phyloP scores from a whole-genome alignment of 495 filamentous ascomycete genomes.

The Glonium stellatum region DNA sequence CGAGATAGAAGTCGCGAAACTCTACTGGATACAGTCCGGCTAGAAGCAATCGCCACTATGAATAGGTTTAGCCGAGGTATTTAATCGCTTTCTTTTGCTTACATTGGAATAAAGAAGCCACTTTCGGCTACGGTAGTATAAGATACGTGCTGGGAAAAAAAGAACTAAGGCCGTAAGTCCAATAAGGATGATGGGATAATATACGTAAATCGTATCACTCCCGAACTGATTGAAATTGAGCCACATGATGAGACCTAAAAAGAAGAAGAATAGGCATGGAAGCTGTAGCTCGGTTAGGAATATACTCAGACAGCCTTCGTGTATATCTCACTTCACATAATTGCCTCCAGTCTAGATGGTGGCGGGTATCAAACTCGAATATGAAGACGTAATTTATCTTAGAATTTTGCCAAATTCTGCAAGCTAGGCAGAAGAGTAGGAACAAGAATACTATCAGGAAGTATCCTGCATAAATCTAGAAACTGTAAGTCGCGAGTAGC shows the following conservation, averaged over 20 bases:
- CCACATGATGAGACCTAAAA: slow-evolving; percentile 78
- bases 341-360: slow-evolving; percentile 83
- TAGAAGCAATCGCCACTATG: slow-evolving; percentile 72
- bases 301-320: not conserved
- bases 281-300: slow-evolving; percentile 41
- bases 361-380: slow-evolving; percentile 86
- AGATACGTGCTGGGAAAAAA: slow-evolving; percentile 63
- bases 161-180: slow-evolving; percentile 56
- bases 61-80: not conserved
- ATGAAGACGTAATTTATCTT: slow-evolving; percentile 96
- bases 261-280: slow-evolving; percentile 65
- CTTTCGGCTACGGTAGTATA: slow-evolving; percentile 69
- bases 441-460: slow-evolving; percentile 70
- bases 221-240: slow-evolving; percentile 70
- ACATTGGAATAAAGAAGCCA: slow-evolving; percentile 85
- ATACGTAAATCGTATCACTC: slow-evolving; percentile 64
- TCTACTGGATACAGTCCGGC: slow-evolving; percentile 89
- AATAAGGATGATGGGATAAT: slow-evolving; percentile 82
- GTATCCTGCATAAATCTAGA: slow-evolving; percentile 75
- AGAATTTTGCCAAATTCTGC: slow-evolving; percentile 68
- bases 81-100: slow-evolving; percentile 31
- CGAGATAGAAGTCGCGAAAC: slow-evolving; percentile 94
- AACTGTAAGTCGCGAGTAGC: slow-evolving; percentile 25
- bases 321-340: slow-evolving; percentile 55
- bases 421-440: slow-evolving; percentile 68